Percentiles rank a stretch among this genome's conserved stretches.
Evolutionary conservation across 192 early-diverging fungal species (phyloP).

Genomic region (Backusella mclennaniae): DNA sequence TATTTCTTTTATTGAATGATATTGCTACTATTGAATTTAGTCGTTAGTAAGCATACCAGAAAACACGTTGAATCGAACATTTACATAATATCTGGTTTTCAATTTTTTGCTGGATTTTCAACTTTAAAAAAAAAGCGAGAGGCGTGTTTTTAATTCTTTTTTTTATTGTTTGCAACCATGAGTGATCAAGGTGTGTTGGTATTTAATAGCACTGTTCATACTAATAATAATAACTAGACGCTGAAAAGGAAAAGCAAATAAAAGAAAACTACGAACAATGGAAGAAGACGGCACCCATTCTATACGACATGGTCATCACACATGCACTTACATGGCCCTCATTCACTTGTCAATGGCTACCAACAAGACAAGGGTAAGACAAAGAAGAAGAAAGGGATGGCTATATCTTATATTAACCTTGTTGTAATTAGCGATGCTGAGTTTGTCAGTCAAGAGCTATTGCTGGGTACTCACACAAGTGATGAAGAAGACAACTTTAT

Average conservation of each 20-base stretch:
- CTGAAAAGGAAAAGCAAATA: slow-evolving; percentile 77
- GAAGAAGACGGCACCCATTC: slow-evolving; percentile 98
- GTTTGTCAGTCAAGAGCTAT: slow-evolving; percentile 82
- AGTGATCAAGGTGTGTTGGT: not conserved
- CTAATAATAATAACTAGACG: not conserved
- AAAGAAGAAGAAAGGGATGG: not conserved
- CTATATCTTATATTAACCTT: not conserved
- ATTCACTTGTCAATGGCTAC: slow-evolving; percentile 96
- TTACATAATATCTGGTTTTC: no score
- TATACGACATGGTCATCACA: slow-evolving; percentile 96
- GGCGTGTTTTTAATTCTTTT: no score
- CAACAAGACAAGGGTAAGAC: slow-evolving; percentile 74
- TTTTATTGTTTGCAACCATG: not conserved
- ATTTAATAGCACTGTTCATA: not conserved
- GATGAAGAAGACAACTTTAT: slow-evolving; percentile 94
- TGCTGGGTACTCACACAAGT: slow-evolving; percentile 95
- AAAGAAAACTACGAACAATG: slow-evolving; percentile 98
- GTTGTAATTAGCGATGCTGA: slow-evolving; percentile 69
- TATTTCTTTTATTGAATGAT: no score
- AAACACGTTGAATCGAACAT: no score
- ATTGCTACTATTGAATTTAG: no score
- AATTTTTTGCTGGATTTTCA: no score
- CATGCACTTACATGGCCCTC: slow-evolving; percentile 99
- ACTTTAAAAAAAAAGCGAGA: no score
- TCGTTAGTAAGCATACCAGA: no score